phyloP scores from a whole-genome alignment of 306 rosid species.

The Cicer yamashitae region DNA sequence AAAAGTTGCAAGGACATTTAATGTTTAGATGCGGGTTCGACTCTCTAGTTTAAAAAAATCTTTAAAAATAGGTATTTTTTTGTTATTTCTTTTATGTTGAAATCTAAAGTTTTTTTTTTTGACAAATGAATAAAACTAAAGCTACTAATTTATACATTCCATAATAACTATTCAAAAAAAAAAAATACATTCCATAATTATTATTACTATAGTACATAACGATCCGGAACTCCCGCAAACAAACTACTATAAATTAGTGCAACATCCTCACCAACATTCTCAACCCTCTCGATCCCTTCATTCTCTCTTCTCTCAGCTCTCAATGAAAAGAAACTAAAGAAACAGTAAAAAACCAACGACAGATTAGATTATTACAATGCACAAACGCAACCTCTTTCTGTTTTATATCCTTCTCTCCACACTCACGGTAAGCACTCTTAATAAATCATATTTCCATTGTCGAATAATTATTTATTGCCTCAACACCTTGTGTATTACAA shows the following conservation, averaged over 20 bases:
- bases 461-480: not conserved
- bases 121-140: too few relatives aligned
- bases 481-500: not conserved
- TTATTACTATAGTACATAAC: too few relatives aligned
- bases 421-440: conserved; percentile 59
- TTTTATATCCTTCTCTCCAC: conserved; percentile 49
- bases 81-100: too few relatives aligned
- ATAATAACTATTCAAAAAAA: too few relatives aligned
- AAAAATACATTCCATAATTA: too few relatives aligned
- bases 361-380: conserved; percentile 27
- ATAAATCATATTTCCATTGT: not conserved
- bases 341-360: not conserved
- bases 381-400: conserved; percentile 43
- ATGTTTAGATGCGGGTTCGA: too few relatives aligned
- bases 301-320: not conserved
- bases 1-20: too few relatives aligned
- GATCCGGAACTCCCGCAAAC: too few relatives aligned
- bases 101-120: too few relatives aligned
- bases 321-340: not conserved
- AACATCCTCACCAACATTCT: conserved; percentile 59
- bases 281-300: not conserved
- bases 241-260: conserved; percentile 51
- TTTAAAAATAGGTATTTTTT: too few relatives aligned
- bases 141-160: too few relatives aligned
- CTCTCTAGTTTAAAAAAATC: too few relatives aligned